Base-by-base conservation (phyloP, 306 rosid species). In the Dalbergia cochinchinensis region DNA sequence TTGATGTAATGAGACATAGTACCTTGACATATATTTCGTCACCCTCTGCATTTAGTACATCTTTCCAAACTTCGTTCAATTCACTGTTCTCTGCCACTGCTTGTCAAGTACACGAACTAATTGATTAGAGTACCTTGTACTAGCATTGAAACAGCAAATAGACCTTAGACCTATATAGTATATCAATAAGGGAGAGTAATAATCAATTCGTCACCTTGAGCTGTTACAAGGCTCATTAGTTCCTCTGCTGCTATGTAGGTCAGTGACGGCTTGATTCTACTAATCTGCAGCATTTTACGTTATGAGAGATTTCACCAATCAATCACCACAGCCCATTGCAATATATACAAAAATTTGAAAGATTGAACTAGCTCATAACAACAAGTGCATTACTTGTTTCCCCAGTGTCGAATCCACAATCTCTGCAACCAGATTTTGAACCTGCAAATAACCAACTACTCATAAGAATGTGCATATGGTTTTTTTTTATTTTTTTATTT, bases 11-110 rank as follows among this genome's bases (percentile, higher is more conserved):
- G 31, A 26, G 31, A 6, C 7, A 37, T 7, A 37, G 47, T 6
- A 42, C 98, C 98, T 96, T 96, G 44, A 96, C 85, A 82, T 96
- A 96, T 80, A 96, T 96, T 85, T 96, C 99, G 83, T 96, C 99
- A 18, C 99, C 99, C 13, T 96, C 97, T 16, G 96, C 97, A 78
- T 96, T 37, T 66, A 96, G 87, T 76, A 96, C 74, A 74, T 96
- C 99, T 85, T 91, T 96, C 99, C 99, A 96, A 72, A 96, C 97
- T 82, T 89, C 94, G 76, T 88, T 93, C 66, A 96, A 87, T 85
- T 93, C 99, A 68, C 93, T 83, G 87, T 87, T 83, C 89, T 91
- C 93, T 0, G 91, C 97, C 86, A 96, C 99, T 96, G 96, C 18
- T 67, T 82, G 22, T 76, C 77, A 87, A 50, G 72, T 74, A 57